These are phyloP conservation scores for Sungouiella thailandica DNA, from an alignment of 805 yeast species.

Conservation along the genomic window DNA sequence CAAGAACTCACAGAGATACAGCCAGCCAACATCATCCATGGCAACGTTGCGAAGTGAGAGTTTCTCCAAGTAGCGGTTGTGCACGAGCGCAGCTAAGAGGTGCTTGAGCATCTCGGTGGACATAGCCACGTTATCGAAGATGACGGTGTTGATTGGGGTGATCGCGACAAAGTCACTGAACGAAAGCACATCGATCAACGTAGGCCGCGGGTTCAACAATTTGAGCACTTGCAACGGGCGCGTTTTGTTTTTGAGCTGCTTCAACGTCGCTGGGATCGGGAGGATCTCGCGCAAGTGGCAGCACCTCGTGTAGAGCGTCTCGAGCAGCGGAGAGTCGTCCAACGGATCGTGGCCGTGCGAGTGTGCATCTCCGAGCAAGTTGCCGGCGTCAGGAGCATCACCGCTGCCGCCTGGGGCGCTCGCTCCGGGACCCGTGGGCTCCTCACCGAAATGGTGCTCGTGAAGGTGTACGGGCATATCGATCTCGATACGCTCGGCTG, in stretches of 20 bases:
- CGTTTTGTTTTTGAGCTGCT: conserved; percentile 47
- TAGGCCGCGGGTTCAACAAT: conserved; percentile 54
- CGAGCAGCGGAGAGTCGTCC: conserved; percentile 35
- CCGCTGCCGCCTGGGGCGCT: too few relatives aligned
- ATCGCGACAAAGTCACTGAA: conserved; percentile 55
- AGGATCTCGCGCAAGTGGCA: conserved; percentile 46
- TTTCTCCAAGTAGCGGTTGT: conserved; percentile 44
- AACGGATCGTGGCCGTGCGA: too few relatives aligned
- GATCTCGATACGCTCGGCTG: conserved; percentile 38
- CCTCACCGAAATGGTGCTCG: conserved; percentile 46
- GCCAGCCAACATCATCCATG: conserved; percentile 50
- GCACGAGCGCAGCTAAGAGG: conserved; percentile 41
- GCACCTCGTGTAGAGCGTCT: conserved; percentile 45
- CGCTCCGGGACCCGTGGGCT: conserved; percentile 3
- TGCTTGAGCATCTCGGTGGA: conserved; percentile 50
- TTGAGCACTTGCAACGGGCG: conserved; percentile 51
- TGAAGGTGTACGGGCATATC: conserved; percentile 69
- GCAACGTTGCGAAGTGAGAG: conserved; percentile 52
- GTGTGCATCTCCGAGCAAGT: conserved; percentile 11
- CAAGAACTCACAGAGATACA: conserved; percentile 44
- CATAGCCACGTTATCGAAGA: conserved; percentile 53
- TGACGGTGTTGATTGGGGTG: conserved; percentile 50
- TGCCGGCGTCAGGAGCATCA: conserved; percentile 1
- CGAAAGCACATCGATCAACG: conserved; percentile 51
- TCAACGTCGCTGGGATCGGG: conserved; percentile 48